Evolutionary conservation across 805 yeast genomes (phyloP).

Genomic region (Pichia scutulata): DNA sequence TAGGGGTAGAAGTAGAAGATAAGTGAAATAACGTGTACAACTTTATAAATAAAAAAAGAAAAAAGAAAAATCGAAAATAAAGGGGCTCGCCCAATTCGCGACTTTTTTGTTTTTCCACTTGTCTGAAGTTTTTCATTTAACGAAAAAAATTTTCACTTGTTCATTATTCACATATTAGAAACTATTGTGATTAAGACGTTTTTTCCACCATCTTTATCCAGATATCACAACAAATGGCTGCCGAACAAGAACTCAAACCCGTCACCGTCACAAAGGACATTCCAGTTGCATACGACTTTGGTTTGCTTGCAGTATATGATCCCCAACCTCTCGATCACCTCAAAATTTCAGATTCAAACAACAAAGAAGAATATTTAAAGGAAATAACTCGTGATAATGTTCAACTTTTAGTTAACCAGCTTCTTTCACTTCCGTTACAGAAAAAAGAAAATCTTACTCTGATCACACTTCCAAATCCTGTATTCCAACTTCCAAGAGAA

Average conservation of each 20-base stretch:
- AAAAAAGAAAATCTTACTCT: slow-evolving; percentile 76
- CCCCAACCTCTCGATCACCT: slow-evolving; percentile 72
- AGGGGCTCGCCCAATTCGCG: not conserved
- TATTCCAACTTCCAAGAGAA: slow-evolving; percentile 83
- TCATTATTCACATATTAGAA: too few relatives aligned
- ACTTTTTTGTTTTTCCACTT: not conserved
- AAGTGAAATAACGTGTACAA: not conserved
- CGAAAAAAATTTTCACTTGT: not conserved
- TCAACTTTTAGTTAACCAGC: slow-evolving; percentile 84
- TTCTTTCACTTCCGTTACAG: slow-evolving; percentile 81
- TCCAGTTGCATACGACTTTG: slow-evolving; percentile 84
- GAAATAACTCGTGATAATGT: slow-evolving; percentile 82
- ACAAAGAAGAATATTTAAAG: slow-evolving; percentile 57
- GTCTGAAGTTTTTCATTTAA: not conserved
- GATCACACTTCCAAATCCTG: slow-evolving; percentile 77
- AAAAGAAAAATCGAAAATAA: not conserved
- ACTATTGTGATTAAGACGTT: too few relatives aligned
- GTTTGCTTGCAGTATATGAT: slow-evolving; percentile 86
- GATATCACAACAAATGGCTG: not conserved
- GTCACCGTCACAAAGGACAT: slow-evolving; percentile 87
- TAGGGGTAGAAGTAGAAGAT: not conserved
- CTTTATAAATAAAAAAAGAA: not conserved
- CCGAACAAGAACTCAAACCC: slow-evolving; percentile 38
- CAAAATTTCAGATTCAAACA: slow-evolving; percentile 43
- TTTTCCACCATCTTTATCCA: not conserved